phyloP scores from a whole-genome alignment of 148 eudicot genomes.

The Silene uniflora region DNA sequence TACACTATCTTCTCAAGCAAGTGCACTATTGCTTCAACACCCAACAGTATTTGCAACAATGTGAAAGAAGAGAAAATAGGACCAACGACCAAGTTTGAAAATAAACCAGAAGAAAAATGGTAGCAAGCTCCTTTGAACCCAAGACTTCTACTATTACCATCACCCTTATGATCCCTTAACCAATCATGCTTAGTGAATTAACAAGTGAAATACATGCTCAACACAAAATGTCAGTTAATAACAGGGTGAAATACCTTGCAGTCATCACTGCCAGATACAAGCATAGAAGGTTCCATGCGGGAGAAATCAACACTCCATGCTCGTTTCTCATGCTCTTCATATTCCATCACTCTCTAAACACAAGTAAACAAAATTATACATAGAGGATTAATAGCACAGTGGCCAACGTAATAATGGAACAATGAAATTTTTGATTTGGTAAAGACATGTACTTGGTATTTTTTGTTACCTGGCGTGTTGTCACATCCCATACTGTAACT shows the following conservation, averaged over 20 bases:
- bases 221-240: background rate
- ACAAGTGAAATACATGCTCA: background rate
- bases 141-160: too few relatives aligned
- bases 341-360: constrained; percentile 66
- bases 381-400: background rate
- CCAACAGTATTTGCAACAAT: too few relatives aligned
- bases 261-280: constrained; percentile 79
- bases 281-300: constrained; percentile 68
- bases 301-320: constrained; percentile 85
- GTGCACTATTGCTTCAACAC: too few relatives aligned
- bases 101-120: too few relatives aligned
- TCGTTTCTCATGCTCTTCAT: constrained; percentile 77
- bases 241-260: constrained; percentile 46
- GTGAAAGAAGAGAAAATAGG: too few relatives aligned
- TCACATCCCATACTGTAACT: constrained; percentile 75
- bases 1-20: too few relatives aligned
- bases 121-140: too few relatives aligned
- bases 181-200: too few relatives aligned
- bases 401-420: constrained; percentile 3
- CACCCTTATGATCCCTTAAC: too few relatives aligned
- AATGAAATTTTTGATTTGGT: background rate
- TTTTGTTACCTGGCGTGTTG: constrained; percentile 54
- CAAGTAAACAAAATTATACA: background rate
- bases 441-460: background rate
- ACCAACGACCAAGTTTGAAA: too few relatives aligned